These are phyloP conservation scores for Phaffia tasmanica DNA, from an alignment of 768 basidiomycete species.

Conservation along the genomic window DNA sequence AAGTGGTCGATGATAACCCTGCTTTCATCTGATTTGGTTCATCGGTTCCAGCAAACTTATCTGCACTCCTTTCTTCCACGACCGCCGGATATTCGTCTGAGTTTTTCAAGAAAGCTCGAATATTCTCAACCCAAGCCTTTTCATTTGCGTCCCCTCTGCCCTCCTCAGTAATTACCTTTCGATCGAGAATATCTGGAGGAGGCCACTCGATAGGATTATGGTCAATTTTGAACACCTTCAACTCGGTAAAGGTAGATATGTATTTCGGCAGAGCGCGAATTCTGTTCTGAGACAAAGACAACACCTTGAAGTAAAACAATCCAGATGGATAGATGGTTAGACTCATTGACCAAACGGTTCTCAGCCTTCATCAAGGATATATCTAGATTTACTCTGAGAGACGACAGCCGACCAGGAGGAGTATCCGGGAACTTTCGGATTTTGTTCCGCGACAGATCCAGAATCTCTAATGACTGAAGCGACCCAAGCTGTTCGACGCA, in stretches of 20 bases:
- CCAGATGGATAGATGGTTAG: neutral
- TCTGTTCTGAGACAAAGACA: constrained; percentile 76
- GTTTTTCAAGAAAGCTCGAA: constrained; percentile 11
- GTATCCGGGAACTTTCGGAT: constrained; percentile 60
- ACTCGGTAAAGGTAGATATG: constrained; percentile 55
- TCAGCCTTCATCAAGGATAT: constrained; percentile 31
- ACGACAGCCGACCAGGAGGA: constrained; percentile 62
- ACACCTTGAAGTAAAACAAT: constrained; percentile 47
- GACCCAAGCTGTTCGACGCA: constrained; percentile 30
- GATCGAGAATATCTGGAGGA: constrained; percentile 3
- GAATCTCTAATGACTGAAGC: constrained; percentile 77
- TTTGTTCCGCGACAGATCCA: constrained; percentile 89
- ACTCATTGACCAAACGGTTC: constrained; percentile 27
- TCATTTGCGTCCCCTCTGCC: constrained; percentile 1
- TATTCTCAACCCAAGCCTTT: constrained; percentile 12
- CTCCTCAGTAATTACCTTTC: neutral
- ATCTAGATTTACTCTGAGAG: constrained; percentile 48
- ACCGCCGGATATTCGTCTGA: neutral
- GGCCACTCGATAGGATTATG: constrained; percentile 95
- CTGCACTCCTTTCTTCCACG: constrained; percentile 3
- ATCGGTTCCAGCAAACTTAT: neutral
- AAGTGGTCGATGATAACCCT: neutral
- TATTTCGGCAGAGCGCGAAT: constrained; percentile 68
- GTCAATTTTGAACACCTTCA: constrained; percentile 74
- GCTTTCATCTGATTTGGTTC: neutral